A percentile compares a stretch with the other conserved stretches of the same genome.
These are phyloP conservation scores for Cucumis cinereus DNA, from an alignment of 306 rosid genomes.

Conservation along the genomic window DNA sequence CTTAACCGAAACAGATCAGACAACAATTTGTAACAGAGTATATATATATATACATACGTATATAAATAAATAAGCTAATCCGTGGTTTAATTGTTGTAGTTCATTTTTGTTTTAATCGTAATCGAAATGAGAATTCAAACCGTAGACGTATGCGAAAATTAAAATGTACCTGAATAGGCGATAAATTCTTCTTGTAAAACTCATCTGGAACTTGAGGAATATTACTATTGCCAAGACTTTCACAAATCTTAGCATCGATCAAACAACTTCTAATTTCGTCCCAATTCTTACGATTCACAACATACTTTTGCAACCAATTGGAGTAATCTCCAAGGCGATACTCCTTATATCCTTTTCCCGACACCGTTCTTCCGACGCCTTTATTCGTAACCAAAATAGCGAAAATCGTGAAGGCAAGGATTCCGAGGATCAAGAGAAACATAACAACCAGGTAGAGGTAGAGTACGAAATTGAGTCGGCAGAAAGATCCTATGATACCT, in stretches of 20 bases:
- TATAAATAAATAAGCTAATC: not conserved
- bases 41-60: not conserved
- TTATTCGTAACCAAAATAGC: slow-evolving; percentile 44
- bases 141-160: too few species aligned
- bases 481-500: slow-evolving; percentile 47
- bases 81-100: not conserved
- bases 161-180: slow-evolving; percentile 39
- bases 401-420: slow-evolving; percentile 43
- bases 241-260: slow-evolving; percentile 40
- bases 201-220: slow-evolving; percentile 18
- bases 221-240: slow-evolving; percentile 20
- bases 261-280: slow-evolving; percentile 50
- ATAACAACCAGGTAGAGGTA: slow-evolving; percentile 37
- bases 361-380: slow-evolving; percentile 32
- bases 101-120: too few species aligned
- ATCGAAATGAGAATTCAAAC: too few species aligned
- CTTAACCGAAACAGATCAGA: slow-evolving; percentile 13
- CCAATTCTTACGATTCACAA: slow-evolving; percentile 53
- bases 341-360: slow-evolving; percentile 40
- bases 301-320: slow-evolving; percentile 58
- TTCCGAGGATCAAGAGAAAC: slow-evolving; percentile 37
- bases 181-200: slow-evolving; percentile 36
- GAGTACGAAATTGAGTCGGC: slow-evolving; percentile 33
- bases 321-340: slow-evolving; percentile 46
- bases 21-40: not conserved